Evolutionary conservation across 2,329 filamentous ascomycete species (phyloP).

Genomic region (Aspergillus aculeatinus): DNA sequence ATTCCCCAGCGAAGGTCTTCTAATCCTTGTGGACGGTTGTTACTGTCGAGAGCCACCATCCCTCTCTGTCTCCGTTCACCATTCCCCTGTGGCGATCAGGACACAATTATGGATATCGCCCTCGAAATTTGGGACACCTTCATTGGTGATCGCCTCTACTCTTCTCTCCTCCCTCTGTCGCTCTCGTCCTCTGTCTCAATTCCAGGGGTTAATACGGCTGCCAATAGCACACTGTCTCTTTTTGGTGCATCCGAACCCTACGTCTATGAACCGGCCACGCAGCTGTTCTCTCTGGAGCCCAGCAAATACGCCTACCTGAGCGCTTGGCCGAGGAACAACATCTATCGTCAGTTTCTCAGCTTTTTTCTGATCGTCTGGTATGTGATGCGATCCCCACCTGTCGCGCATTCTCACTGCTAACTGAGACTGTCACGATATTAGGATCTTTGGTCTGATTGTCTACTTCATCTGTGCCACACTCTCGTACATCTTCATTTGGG

Average conservation of each 20-base stretch:
- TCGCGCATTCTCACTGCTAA: conserved; percentile 8
- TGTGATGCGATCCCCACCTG: conserved; percentile 36
- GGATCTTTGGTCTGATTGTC: conserved; percentile 78
- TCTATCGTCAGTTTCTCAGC: conserved; percentile 69
- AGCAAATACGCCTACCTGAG: conserved; percentile 77
- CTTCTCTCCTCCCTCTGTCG: conserved; percentile 64
- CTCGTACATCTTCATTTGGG: conserved; percentile 87
- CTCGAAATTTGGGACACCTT: conserved; percentile 83
- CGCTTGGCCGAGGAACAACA: conserved; percentile 72
- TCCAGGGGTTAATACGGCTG: conserved; percentile 51
- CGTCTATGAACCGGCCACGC: conserved; percentile 68
- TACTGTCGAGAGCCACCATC: neutral
- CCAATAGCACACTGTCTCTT: conserved; percentile 57
- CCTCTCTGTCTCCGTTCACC: conserved; percentile 4
- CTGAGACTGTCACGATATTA: conserved; percentile 38
- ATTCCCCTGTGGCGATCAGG: neutral
- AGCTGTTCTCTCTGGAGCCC: conserved; percentile 68
- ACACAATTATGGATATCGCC: conserved; percentile 77
- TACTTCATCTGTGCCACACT: conserved; percentile 83
- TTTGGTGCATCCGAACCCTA: conserved; percentile 50
- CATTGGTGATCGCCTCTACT: conserved; percentile 76
- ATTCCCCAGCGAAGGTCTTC: too few relatives aligned
- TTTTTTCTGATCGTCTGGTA: conserved; percentile 87
- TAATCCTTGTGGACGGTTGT: too few relatives aligned
- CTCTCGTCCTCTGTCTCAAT: conserved; percentile 55